Conservation (phyloP, 148 eudicot species). For the Silene latifolia region DNA sequence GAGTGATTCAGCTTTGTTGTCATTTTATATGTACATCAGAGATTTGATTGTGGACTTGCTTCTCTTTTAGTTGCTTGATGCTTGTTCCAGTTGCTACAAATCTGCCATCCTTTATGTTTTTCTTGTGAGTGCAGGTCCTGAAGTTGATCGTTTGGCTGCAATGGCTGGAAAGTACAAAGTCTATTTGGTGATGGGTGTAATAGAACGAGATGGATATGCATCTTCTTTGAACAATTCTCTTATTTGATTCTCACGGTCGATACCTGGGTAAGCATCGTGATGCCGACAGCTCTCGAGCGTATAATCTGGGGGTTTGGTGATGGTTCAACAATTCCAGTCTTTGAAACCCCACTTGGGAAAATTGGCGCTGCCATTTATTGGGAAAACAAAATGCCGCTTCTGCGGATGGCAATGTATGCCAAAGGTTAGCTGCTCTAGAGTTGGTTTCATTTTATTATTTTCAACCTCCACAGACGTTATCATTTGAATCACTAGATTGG, state of each 20-base stretch:
- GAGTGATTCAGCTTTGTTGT: neutral
- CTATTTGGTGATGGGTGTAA: conserved; percentile 77
- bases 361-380: conserved; percentile 92
- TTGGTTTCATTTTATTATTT: neutral
- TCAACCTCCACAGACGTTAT: neutral
- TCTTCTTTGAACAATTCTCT: conserved; percentile 75
- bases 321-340: conserved; percentile 89
- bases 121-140: conserved; percentile 42
- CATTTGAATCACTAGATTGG: neutral
- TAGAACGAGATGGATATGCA: conserved; percentile 93
- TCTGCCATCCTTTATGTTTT: neutral
- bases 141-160: conserved; percentile 81
- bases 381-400: conserved; percentile 96
- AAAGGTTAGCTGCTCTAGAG: conserved; percentile 50
- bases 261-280: conserved; percentile 96
- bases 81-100: neutral
- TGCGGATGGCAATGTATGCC: conserved; percentile 92
- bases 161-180: conserved; percentile 92
- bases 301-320: conserved; percentile 96
- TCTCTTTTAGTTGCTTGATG: neutral
- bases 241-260: conserved; percentile 79
- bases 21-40: no score
- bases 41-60: neutral
- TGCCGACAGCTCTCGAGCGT: conserved; percentile 92
- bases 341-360: conserved; percentile 81